Evolutionary conservation across 2,329 filamentous ascomycete species (phyloP).

Genomic region (Alternaria burnsii): DNA sequence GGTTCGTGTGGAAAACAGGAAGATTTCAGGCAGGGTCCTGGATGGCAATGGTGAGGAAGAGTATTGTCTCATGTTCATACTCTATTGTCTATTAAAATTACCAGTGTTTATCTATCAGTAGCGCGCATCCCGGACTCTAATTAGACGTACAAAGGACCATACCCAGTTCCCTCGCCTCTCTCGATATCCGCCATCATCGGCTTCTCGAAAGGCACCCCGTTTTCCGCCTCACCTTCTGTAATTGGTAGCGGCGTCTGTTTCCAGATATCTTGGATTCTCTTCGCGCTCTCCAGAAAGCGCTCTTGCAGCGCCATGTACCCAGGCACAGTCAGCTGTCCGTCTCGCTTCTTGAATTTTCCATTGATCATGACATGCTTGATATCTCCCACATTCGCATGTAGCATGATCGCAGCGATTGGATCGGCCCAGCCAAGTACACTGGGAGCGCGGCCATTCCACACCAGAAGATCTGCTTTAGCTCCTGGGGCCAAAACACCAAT

Average conservation of each 20-base stretch:
- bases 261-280: slow-evolving; percentile 32
- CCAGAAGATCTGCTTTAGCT: slow-evolving; percentile 64
- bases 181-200: slow-evolving; percentile 12
- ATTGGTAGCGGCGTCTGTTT: slow-evolving; percentile 12
- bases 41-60: background rate
- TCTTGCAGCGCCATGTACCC: slow-evolving; percentile 25
- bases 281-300: slow-evolving; percentile 31
- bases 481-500: slow-evolving; percentile 60
- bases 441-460: slow-evolving; percentile 62
- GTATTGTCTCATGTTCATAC: background rate
- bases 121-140: background rate
- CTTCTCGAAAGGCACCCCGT: background rate
- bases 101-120: background rate
- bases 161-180: slow-evolving; percentile 12
- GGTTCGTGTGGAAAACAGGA: background rate
- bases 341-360: slow-evolving; percentile 59
- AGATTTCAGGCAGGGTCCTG: background rate
- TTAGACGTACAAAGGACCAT: slow-evolving; percentile 10
- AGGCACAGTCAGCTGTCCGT: slow-evolving; percentile 48
- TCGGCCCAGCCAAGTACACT: slow-evolving; percentile 64
- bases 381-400: slow-evolving; percentile 64
- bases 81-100: background rate
- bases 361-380: slow-evolving; percentile 61
- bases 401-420: slow-evolving; percentile 64
- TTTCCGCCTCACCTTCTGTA: slow-evolving; percentile 1